Evolutionary conservation across 2,329 filamentous ascomycete genomes (phyloP), one percentile per base, ranked within the genome.

Genomic region (Pyrenophora tritici-repentis): DNA sequence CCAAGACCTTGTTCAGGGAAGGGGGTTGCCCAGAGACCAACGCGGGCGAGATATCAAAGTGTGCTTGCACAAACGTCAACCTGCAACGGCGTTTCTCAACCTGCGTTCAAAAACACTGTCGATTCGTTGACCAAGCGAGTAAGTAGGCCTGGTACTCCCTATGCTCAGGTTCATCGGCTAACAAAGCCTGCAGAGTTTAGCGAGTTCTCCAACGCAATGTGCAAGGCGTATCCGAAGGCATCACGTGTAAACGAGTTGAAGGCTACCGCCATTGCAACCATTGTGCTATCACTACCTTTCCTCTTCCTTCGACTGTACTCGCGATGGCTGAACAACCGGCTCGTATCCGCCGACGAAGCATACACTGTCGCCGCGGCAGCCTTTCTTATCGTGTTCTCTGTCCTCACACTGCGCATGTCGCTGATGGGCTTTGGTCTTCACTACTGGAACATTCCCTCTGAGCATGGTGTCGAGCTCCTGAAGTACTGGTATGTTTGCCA

Each of bases 401-500:
- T 49, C 13, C 47, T 56, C 40, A 56, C 58, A n/a, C 48, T 61
- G 12, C 47, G 49, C 12, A 61, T 61, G 55, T 56, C 58, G 6
- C 22, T 54, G 3, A 54, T 54, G 12, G 58, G 58, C 6, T 61
- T 58, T 9, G 58, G 55, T 22, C 32, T 50, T 3, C 58, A 61
- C 29, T 58, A 58, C 40, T 61, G 55, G 58, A 29, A 58, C 14
- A 47, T 61, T 9, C 44, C 49, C 7, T 31, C 45, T 0, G 22
- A 24, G 2, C 53, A 56, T 14, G 55, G 41, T 1, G 52, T 58
- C 8, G 24, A 37, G 13, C 52, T 61, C 10, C 50, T 58, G 9
- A 56, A 58, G 40, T 47, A 56, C 2, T 58, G 47, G 24, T 61
- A 61, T 20, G 53, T 55, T n/a, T 57, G 50, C 17, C 54, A 59